These are phyloP conservation scores for Aureobasidium sp. DNA, from an alignment of 2,329 filamentous ascomycete genomes.

Conservation along the genomic window DNA sequence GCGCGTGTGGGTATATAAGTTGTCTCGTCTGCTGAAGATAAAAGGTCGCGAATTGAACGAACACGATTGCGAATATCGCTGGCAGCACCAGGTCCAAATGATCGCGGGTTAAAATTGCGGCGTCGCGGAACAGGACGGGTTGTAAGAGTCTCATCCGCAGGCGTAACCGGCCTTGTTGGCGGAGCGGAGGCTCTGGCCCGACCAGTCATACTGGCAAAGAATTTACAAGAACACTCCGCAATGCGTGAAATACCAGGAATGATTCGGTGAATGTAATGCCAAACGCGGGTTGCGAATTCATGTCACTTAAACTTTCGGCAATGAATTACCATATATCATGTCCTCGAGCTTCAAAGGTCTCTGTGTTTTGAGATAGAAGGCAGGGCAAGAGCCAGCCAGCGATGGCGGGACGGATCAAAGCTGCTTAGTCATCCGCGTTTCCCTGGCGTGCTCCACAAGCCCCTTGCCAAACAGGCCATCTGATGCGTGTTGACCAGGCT, in stretches of 20 bases:
- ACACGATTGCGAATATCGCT: background rate
- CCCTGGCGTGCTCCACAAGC: too few relatives aligned
- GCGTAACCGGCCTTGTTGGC: background rate
- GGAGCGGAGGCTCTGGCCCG: background rate
- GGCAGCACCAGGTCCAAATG: background rate
- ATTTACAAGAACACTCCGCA: background rate
- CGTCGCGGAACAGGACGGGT: background rate
- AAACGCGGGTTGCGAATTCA: too few relatives aligned
- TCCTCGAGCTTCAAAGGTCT: too few relatives aligned
- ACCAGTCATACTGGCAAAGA: background rate
- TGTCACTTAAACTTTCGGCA: too few relatives aligned
- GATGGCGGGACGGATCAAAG: too few relatives aligned
- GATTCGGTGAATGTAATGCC: background rate
- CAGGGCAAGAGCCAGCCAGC: too few relatives aligned
- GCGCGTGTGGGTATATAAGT: background rate
- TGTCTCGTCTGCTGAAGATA: background rate
- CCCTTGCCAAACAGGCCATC: too few relatives aligned
- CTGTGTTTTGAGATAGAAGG: too few relatives aligned
- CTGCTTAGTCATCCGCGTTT: too few relatives aligned
- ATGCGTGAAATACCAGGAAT: too few relatives aligned
- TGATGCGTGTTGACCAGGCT: too few relatives aligned
- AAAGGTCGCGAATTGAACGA: background rate
- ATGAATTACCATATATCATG: too few relatives aligned
- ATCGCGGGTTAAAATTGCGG: background rate
- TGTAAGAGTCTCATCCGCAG: background rate